Conservation (phyloP, 768 basidiomycete species). For the Imleria badia region DNA sequence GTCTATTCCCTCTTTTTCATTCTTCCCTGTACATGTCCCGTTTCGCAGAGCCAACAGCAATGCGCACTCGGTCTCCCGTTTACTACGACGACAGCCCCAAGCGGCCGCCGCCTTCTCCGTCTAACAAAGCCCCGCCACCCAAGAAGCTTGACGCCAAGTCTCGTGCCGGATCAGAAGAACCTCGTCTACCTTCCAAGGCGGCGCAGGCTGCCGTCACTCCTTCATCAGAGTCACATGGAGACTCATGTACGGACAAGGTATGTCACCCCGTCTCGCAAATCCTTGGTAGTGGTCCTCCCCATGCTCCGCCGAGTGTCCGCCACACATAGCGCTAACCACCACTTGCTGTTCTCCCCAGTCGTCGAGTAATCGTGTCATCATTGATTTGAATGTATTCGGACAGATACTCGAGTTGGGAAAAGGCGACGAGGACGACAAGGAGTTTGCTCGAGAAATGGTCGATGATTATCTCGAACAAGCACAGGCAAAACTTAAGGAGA, state of each 20-base stretch:
- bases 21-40: slow-evolving; percentile 25
- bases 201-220: slow-evolving; percentile 1
- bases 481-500: slow-evolving; percentile 66
- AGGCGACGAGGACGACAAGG: slow-evolving; percentile 79
- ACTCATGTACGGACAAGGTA: slow-evolving; percentile 31
- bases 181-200: slow-evolving; percentile 8
- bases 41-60: slow-evolving; percentile 25
- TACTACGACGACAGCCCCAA: slow-evolving; percentile 29
- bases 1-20: background rate
- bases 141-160: slow-evolving; percentile 34
- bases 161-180: slow-evolving; percentile 32
- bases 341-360: slow-evolving; percentile 4
- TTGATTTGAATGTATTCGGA: slow-evolving; percentile 78
- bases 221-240: slow-evolving; percentile 14
- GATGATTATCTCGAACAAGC: slow-evolving; percentile 82
- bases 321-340: slow-evolving; percentile 8
- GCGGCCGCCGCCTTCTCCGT: slow-evolving; percentile 33
- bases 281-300: background rate
- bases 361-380: slow-evolving; percentile 34
- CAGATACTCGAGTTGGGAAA: slow-evolving; percentile 94
- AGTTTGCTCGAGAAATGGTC: slow-evolving; percentile 81
- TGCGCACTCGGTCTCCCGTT: slow-evolving; percentile 32
- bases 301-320: background rate
- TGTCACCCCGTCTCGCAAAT: slow-evolving; percentile 2
- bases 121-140: slow-evolving; percentile 28